phyloP scores from a whole-genome alignment of 306 rosid species.

The Canavalia ensiformis region DNA sequence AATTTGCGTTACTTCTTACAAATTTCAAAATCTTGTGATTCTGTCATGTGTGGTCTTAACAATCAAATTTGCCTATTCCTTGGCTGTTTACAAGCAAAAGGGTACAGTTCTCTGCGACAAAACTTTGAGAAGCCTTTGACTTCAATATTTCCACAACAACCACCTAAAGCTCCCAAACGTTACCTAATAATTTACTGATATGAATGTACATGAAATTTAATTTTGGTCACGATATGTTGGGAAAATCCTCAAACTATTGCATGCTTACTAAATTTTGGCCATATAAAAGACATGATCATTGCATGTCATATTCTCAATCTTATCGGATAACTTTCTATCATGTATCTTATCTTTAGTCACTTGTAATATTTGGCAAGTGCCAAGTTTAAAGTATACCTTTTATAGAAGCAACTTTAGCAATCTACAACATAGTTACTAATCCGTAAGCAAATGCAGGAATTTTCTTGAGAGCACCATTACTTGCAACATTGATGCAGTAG shows the following conservation, averaged over 20 bases:
- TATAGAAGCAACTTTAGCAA: not conserved
- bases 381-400: not conserved
- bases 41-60: conserved; percentile 7
- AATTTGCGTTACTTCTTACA: not conserved
- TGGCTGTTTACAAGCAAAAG: conserved; percentile 6
- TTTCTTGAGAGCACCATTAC: conserved; percentile 59
- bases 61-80: conserved; percentile 10
- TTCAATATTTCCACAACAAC: conserved; percentile 1
- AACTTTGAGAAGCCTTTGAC: conserved; percentile 29
- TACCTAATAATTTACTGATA: not conserved
- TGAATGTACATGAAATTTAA: not conserved
- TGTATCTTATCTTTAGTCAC: not conserved
- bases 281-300: not conserved
- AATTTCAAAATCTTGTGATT: conserved; percentile 32
- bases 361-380: conserved; percentile 11
- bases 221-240: not conserved
- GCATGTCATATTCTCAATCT: not conserved
- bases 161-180: not conserved
- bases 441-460: conserved; percentile 61
- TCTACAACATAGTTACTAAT: not conserved
- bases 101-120: not conserved
- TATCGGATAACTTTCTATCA: not conserved
- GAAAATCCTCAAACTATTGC: not conserved
- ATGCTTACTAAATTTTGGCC: conserved; percentile 22
- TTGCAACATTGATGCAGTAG: conserved; percentile 44